Base-by-base conservation (phyloP, 2,329 filamentous ascomycete species). In the Colletotrichum gloeosporioides region DNA sequence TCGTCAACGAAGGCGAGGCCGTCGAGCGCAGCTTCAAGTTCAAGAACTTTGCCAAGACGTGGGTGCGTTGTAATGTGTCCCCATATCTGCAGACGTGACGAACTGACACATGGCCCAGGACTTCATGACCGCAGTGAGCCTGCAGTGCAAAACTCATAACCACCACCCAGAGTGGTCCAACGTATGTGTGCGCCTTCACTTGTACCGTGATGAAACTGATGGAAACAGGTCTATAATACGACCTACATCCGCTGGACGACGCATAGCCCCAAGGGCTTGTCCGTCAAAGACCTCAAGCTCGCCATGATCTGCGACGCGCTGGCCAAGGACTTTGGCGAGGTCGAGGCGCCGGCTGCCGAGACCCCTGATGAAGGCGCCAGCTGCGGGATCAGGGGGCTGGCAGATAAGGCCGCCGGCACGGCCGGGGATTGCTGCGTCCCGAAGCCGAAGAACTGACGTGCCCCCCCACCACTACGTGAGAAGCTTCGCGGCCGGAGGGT, bases 111-210 rank as follows among this genome's bases (percentile, higher is more conserved):
- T 8, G 15, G n/a, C 6, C n/a, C 77, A 94, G 92, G 92, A 93
- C 78, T 95, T 95, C 84, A 95, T 95, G 93, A 93, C 92, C n/a
- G 88, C 89, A 4, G 89, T 95, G 16, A 92, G 93, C 13, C 85
- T 92, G 36, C 90, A 95, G 80, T 94, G 93, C 84, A 93, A 93
- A 81, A 82, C 90, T 49, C 89, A 90, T 80, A 93, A 92, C 79
- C 94, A 95, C 82, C 94, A 95, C 80, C 93, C 94, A 0, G 93
- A 95, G 82, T 95, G 93, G 93, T 93, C 92, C 4, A 95, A 95
- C 81, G 93, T 93, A 84, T 29, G 72, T 63, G 7, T n/a, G n/a
- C 27, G 16, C 27, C 9, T 27, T 31, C 10, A 3, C 25, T 8
- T 6, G 4, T 7, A 61, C 22, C n/a, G 29, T n/a, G 31, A 69